phyloP scores from a whole-genome alignment of 768 basidiomycete genomes.

The Russula sp. region DNA sequence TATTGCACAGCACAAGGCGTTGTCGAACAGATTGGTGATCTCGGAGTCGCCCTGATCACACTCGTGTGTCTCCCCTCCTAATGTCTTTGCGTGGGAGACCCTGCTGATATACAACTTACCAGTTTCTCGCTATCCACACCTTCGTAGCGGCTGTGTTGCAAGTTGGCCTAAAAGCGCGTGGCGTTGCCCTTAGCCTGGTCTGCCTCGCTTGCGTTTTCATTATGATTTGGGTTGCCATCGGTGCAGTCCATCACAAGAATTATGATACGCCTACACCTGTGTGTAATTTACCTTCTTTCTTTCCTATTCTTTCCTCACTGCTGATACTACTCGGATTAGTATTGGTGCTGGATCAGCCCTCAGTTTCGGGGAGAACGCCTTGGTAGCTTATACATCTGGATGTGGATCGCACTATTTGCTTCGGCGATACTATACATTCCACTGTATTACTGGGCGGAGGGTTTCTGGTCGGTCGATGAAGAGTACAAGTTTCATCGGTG shows the following conservation, averaged over 20 bases:
- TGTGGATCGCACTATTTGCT: slow-evolving; percentile 36
- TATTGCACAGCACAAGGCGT: slow-evolving; percentile 44
- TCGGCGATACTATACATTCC: slow-evolving; percentile 33
- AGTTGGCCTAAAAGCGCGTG: slow-evolving; percentile 34
- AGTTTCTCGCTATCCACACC: slow-evolving; percentile 41
- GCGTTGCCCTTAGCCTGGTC: slow-evolving; percentile 31
- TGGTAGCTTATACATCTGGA: slow-evolving; percentile 46
- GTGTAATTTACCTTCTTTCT: slow-evolving; percentile 26
- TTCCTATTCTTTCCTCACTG: not conserved
- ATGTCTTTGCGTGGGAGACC: not conserved
- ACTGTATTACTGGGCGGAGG: slow-evolving; percentile 33
- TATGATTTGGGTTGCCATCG: slow-evolving; percentile 41
- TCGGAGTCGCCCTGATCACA: slow-evolving; percentile 43
- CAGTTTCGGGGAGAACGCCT: slow-evolving; percentile 37
- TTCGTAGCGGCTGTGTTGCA: slow-evolving; percentile 41
- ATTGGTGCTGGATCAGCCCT: slow-evolving; percentile 47
- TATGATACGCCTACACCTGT: slow-evolving; percentile 26
- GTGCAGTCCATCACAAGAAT: slow-evolving; percentile 32
- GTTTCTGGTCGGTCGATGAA: slow-evolving; percentile 27
- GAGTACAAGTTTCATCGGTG: slow-evolving; percentile 38
- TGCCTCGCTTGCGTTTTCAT: slow-evolving; percentile 20
- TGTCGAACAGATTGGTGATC: slow-evolving; percentile 45
- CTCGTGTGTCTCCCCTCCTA: slow-evolving; percentile 36
- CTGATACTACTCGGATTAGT: slow-evolving; percentile 26
- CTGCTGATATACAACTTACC: slow-evolving; percentile 32